Conservation (phyloP, 2,329 filamentous ascomycete genomes). For the Bertia moriformis region DNA sequence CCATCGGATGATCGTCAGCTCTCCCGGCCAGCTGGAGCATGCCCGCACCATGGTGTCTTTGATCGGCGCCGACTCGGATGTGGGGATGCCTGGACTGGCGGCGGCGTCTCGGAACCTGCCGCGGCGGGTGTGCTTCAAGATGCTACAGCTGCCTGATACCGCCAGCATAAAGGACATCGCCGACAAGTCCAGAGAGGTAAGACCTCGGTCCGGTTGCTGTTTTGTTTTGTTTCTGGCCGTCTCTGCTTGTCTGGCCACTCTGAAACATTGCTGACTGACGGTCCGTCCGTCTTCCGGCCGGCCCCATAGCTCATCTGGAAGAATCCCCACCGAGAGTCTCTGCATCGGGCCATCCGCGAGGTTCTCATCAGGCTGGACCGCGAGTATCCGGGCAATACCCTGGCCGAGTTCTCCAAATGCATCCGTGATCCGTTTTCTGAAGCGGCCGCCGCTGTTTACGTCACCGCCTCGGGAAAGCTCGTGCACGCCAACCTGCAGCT, state of each 20-base stretch:
- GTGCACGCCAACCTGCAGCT: constrained; percentile 33
- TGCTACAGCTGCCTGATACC: too few species aligned
- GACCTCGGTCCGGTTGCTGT: too few species aligned
- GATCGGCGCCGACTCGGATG: background rate
- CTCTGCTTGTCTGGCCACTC: too few species aligned
- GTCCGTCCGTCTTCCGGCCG: too few species aligned
- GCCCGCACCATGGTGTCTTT: background rate
- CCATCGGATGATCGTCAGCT: background rate
- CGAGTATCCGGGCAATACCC: constrained; percentile 4
- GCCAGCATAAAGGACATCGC: too few species aligned
- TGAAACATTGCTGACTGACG: too few species aligned
- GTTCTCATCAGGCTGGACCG: constrained; percentile 3
- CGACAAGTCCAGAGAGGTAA: too few species aligned
- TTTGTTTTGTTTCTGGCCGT: too few species aligned
- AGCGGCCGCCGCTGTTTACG: constrained; percentile 3
- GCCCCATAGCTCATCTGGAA: too few species aligned
- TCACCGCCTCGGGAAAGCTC: constrained; percentile 5
- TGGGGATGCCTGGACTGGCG: background rate
- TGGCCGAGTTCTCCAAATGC: constrained; percentile 1
- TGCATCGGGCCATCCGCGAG: constrained; percentile 4
- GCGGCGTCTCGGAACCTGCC: too few species aligned
- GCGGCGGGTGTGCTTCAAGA: too few species aligned
- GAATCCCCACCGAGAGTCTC: too few species aligned
- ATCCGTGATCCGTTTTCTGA: constrained; percentile 3
- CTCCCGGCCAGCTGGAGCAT: background rate